Evolutionary conservation across 176 grass and related monocot genomes (phyloP).

Genomic region (Rhynchospora tenuis): DNA sequence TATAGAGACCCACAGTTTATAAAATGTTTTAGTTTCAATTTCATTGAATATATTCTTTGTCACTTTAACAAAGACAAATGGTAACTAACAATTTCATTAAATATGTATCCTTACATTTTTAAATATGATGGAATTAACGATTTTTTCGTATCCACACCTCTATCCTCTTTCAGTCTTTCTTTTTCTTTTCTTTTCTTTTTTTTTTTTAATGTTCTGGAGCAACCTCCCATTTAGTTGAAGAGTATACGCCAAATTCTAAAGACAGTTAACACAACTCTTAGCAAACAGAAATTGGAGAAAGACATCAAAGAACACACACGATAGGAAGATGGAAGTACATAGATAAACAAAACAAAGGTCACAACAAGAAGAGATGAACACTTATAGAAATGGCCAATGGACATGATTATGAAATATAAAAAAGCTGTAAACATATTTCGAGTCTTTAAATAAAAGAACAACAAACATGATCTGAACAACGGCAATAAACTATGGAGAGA

Average conservation of each 20-base stretch:
- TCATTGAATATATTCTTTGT: too few species aligned
- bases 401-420: slow-evolving; percentile 20
- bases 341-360: slow-evolving; percentile 7
- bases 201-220: too few species aligned
- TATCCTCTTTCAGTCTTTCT: too few species aligned
- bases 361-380: slow-evolving; percentile 11
- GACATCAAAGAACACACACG: background rate
- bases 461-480: background rate
- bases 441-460: slow-evolving; percentile 32
- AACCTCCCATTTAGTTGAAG: too few species aligned
- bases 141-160: too few species aligned
- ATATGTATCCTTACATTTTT: too few species aligned
- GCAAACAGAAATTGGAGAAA: background rate
- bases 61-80: too few species aligned
- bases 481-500: slow-evolving; percentile 5
- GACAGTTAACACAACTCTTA: background rate
- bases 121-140: too few species aligned
- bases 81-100: too few species aligned
- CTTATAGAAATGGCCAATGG: slow-evolving; percentile 17
- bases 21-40: too few species aligned
- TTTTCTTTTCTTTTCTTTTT: too few species aligned
- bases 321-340: slow-evolving; percentile 19
- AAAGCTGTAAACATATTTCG: slow-evolving; percentile 30
- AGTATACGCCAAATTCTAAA: background rate
- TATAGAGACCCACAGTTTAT: too few species aligned